Evolutionary conservation across 1,284 basidiomycete genomes (phyloP).

Genomic region (Sporisorium sorghi): DNA sequence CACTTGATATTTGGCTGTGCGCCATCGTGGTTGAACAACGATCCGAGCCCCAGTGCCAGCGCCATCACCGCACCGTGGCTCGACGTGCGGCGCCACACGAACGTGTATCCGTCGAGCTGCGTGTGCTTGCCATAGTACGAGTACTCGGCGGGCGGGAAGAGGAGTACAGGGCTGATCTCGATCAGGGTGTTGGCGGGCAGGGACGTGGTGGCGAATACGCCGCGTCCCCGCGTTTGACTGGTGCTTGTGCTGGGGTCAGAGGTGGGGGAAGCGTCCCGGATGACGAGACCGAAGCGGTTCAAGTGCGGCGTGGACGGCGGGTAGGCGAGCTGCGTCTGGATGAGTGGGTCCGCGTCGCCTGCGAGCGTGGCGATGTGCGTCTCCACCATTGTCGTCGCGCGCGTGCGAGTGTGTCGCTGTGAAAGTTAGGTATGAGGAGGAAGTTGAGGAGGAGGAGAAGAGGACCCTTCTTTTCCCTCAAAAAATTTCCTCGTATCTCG

Average conservation of each 20-base stretch:
- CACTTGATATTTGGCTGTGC: conserved; percentile 78
- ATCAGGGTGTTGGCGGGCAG: conserved; percentile 75
- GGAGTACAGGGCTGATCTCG: conserved; percentile 86
- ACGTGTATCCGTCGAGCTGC: conserved; percentile 84
- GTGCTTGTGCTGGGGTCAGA: no score
- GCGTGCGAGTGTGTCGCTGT: not conserved
- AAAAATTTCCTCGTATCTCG: conserved; percentile 1
- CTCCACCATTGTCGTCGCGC: conserved; percentile 50
- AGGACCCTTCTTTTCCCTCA: not conserved
- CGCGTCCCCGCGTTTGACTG: no score
- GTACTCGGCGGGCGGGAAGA: conserved; percentile 76
- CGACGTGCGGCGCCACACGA: conserved; percentile 77
- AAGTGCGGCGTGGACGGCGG: conserved; percentile 56
- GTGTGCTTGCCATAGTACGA: conserved; percentile 72
- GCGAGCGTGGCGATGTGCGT: conserved; percentile 24
- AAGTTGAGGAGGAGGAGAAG: no score
- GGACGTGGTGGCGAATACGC: conserved; percentile 48
- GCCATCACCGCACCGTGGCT: conserved; percentile 74
- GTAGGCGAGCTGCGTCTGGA: conserved; percentile 32
- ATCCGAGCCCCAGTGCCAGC: conserved; percentile 85
- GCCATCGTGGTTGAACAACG: conserved; percentile 78
- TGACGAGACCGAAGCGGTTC: conserved; percentile 40
- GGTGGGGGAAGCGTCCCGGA: conserved; percentile 20
- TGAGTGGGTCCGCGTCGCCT: conserved; percentile 11
- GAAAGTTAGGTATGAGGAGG: no score